phyloP scores from a whole-genome alignment of 2,329 filamentous ascomycete genomes.

The Penicillium sp. region DNA sequence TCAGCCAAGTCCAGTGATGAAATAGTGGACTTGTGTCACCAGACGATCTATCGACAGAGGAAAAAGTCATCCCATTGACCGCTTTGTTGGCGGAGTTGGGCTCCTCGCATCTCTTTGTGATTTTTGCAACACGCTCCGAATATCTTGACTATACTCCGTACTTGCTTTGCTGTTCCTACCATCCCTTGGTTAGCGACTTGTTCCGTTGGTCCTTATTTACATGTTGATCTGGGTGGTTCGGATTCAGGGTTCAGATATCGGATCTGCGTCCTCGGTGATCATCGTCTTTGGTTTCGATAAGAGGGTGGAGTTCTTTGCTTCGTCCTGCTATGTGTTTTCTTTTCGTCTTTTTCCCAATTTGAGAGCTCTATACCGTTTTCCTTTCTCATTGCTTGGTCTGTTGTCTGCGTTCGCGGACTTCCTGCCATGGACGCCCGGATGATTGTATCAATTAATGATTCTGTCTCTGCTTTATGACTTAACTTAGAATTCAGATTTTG shows the following conservation, averaged over 20 bases:
- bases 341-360: conserved; percentile 16
- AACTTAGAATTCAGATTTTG: conserved; percentile 14
- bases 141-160: conserved; percentile 16
- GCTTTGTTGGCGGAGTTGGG: conserved; percentile 20
- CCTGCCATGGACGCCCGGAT: conserved; percentile 8
- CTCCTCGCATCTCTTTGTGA: conserved; percentile 13
- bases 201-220: conserved; percentile 2
- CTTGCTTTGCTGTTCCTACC: conserved; percentile 5
- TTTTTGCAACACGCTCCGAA: conserved; percentile 12
- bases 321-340: conserved; percentile 1
- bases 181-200: conserved; percentile 5
- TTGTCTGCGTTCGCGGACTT: conserved; percentile 7
- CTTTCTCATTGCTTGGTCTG: conserved; percentile 10
- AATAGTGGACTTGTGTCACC: neutral
- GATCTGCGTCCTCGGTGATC: neutral
- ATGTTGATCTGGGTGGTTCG: conserved; percentile 1
- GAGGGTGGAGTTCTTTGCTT: conserved; percentile 6
- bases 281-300: neutral
- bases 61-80: neutral
- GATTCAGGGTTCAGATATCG: neutral
- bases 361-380: conserved; percentile 27
- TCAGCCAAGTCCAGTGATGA: conserved; percentile 66
- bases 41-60: neutral
- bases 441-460: conserved; percentile 24
- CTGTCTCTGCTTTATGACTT: conserved; percentile 14